These are phyloP conservation scores for Dissophora ornata DNA, from an alignment of 192 early-diverging fungal genomes.

Conservation along the genomic window DNA sequence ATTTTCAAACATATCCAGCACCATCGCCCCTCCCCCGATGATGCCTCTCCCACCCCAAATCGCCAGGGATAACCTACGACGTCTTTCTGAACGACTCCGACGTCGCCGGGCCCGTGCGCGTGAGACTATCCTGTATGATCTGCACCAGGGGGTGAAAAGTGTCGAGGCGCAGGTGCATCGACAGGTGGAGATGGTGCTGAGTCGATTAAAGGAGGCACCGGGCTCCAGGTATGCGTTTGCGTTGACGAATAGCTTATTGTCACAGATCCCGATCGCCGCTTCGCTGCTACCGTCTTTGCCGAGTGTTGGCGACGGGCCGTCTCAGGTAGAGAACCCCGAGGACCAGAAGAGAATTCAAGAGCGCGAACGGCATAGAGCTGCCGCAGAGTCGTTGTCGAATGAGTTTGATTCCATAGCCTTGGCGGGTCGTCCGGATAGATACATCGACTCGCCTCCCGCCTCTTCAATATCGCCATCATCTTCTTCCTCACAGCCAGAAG, in stretches of 20 bases:
- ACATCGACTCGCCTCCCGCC: neutral
- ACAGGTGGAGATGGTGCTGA: slow-evolving; percentile 41
- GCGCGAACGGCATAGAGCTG: slow-evolving; percentile 5
- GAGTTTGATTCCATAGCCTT: slow-evolving; percentile 44
- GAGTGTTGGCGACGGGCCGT: too few relatives aligned
- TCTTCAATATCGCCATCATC: neutral
- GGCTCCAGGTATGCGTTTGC: slow-evolving; percentile 50
- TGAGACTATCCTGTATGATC: slow-evolving; percentile 41
- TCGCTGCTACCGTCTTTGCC: slow-evolving; percentile 13
- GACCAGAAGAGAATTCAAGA: slow-evolving; percentile 38
- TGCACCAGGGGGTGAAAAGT: slow-evolving; percentile 45
- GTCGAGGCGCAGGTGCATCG: slow-evolving; percentile 41
- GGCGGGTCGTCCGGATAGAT: too few relatives aligned
- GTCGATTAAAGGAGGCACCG: slow-evolving; percentile 40
- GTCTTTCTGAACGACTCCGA: slow-evolving; percentile 35
- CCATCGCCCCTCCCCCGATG: slow-evolving; percentile 4
- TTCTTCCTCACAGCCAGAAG: too few relatives aligned
- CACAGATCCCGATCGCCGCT: slow-evolving; percentile 15
- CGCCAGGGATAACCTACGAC: slow-evolving; percentile 36
- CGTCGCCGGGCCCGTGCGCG: slow-evolving; percentile 37
- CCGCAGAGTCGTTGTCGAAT: slow-evolving; percentile 15
- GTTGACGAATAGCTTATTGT: slow-evolving; percentile 38
- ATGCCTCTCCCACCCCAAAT: too few relatives aligned
- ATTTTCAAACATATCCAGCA: slow-evolving; percentile 8
- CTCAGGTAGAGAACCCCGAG: too few relatives aligned